Evolutionary conservation across 306 rosid species (phyloP).

Genomic region (Cicer cuneatum): DNA sequence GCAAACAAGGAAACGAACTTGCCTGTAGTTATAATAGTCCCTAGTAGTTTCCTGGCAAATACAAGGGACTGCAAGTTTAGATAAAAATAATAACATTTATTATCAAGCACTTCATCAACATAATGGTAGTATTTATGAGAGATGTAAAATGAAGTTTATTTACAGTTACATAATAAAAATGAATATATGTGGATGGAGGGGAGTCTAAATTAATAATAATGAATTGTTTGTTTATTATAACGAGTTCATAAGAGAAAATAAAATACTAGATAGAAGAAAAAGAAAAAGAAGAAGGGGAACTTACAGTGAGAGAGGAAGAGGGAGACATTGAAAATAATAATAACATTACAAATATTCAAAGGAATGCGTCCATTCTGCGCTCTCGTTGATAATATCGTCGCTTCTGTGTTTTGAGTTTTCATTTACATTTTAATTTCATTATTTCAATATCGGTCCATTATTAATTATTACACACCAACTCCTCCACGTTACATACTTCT

Average conservation of each 20-base stretch:
- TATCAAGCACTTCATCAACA: too few species aligned
- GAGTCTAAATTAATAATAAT: too few species aligned
- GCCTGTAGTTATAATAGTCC: slow-evolving; percentile 58
- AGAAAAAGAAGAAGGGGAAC: not conserved
- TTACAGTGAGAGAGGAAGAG: slow-evolving; percentile 34
- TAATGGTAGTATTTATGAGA: too few species aligned
- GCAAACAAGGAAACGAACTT: slow-evolving; percentile 37
- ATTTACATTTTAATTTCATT: not conserved
- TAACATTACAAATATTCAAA: not conserved
- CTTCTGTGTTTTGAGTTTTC: not conserved
- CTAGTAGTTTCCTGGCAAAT: slow-evolving; percentile 48
- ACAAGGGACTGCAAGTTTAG: slow-evolving; percentile 53
- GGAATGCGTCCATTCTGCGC: not conserved
- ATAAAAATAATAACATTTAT: not conserved
- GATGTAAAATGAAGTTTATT: too few species aligned
- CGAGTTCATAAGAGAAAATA: too few species aligned
- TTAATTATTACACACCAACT: slow-evolving; percentile 1
- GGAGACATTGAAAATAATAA: slow-evolving; percentile 7
- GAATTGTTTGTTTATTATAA: too few species aligned
- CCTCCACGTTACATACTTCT: slow-evolving; percentile 42
- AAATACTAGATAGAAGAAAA: too few species aligned
- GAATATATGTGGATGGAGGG: too few species aligned
- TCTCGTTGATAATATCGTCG: slow-evolving; percentile 3
- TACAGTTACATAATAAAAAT: too few species aligned
- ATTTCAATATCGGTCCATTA: not conserved